Conservation (phyloP, 768 basidiomycete genomes). For the Termitomyces sp. region DNA sequence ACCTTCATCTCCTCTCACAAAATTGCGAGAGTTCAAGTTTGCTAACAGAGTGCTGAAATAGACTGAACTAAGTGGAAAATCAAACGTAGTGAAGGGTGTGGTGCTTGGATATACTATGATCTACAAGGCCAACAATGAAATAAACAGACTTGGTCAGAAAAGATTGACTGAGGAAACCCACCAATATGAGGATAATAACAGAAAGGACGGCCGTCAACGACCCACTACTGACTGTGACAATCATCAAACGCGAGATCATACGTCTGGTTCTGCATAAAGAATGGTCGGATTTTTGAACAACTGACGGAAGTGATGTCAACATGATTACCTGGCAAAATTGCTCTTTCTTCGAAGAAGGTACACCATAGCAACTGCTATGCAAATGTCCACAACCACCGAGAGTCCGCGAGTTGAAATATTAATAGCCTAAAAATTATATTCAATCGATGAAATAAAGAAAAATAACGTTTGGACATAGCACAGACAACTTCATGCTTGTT, state of each 20-base stretch:
- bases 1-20: background rate
- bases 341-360: background rate
- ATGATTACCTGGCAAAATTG: background rate
- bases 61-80: background rate
- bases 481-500: background rate
- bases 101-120: background rate
- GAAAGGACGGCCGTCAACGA: background rate
- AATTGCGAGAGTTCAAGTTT: background rate
- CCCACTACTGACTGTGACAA: background rate
- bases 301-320: too few species aligned
- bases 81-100: background rate
- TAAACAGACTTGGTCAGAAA: background rate
- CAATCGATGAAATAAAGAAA: background rate
- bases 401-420: background rate
- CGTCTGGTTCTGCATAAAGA: background rate
- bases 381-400: background rate
- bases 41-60: constrained; percentile 2
- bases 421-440: background rate
- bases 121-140: background rate
- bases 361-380: background rate
- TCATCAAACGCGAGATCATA: background rate
- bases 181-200: background rate
- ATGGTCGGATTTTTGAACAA: too few species aligned
- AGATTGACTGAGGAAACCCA: too few species aligned
- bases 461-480: too few species aligned